Evolutionary conservation across 1,139 yeast genomes (phyloP).

Genomic region (Candida dubliniensis): DNA sequence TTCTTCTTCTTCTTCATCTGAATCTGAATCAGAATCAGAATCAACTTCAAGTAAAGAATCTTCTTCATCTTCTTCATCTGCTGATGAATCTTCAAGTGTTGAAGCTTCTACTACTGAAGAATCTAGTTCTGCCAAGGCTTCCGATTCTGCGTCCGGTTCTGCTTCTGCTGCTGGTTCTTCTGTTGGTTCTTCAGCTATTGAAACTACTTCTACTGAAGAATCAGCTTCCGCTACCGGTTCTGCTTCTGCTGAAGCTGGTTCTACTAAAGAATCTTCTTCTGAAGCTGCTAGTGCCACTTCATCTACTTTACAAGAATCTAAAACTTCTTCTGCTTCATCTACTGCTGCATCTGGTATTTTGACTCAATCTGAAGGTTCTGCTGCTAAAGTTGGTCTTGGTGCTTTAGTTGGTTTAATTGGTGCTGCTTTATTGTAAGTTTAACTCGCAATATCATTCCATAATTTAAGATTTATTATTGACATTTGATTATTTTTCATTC

Average conservation of each 20-base stretch:
- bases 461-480: background rate
- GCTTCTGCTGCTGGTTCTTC: conserved; percentile 4
- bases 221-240: conserved; percentile 1
- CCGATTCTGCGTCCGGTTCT: conserved; percentile 7
- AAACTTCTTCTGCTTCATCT: conserved; percentile 16
- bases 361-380: conserved; percentile 20
- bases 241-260: conserved; percentile 6
- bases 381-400: conserved; percentile 45
- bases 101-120: conserved; percentile 18
- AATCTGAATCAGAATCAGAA: conserved; percentile 21
- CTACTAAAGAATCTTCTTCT: conserved; percentile 9
- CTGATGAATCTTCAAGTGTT: conserved; percentile 17
- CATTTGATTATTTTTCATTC: too few relatives aligned
- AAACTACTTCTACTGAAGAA: conserved; percentile 3
- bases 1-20: conserved; percentile 22
- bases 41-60: conserved; percentile 26
- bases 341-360: conserved; percentile 16
- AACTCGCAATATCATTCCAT: background rate
- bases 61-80: conserved; percentile 25
- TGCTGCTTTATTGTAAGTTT: conserved; percentile 46
- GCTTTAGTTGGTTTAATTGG: conserved; percentile 46
- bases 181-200: conserved; percentile 2
- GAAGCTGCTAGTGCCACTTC: conserved; percentile 8
- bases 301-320: conserved; percentile 4
- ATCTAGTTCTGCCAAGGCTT: conserved; percentile 12